Percentiles rank a stretch among this genome's conserved stretches.
These are phyloP conservation scores for Gnaphalium uliginosum DNA, from an alignment of 129 eudicot genomes.

Conservation along the genomic window DNA sequence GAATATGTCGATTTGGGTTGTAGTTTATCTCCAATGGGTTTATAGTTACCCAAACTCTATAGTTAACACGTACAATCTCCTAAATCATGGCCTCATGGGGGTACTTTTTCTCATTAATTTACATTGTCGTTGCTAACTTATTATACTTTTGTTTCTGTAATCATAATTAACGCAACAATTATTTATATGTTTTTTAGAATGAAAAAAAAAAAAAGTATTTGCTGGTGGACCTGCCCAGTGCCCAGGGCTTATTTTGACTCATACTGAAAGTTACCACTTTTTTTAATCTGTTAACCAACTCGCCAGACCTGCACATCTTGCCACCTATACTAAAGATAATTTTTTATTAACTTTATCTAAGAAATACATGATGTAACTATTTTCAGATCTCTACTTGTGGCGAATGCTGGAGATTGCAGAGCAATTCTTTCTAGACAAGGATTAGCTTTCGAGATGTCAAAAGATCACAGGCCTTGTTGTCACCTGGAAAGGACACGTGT, in stretches of 20 bases:
- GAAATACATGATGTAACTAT: background rate
- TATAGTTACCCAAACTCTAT: background rate
- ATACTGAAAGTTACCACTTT: too few relatives aligned
- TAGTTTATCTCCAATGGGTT: background rate
- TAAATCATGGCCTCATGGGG: background rate
- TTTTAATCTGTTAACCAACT: too few relatives aligned
- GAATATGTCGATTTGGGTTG: background rate
- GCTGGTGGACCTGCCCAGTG: too few relatives aligned
- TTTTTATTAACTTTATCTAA: background rate
- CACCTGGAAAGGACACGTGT: constrained; percentile 49
- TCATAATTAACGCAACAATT: background rate
- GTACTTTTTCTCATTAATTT: background rate
- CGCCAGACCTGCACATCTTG: too few relatives aligned
- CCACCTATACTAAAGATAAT: too few relatives aligned
- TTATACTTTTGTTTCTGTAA: background rate
- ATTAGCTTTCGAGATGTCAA: constrained; percentile 73
- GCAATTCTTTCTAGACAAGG: constrained; percentile 74
- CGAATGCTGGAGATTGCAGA: constrained; percentile 92
- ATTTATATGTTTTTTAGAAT: too few relatives aligned
- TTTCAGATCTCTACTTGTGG: constrained; percentile 77
- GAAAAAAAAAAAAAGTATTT: too few relatives aligned
- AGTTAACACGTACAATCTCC: background rate
- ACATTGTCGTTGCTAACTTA: background rate
- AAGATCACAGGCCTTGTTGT: constrained; percentile 75
- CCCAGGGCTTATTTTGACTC: too few relatives aligned